A percentile compares a stretch with the other conserved stretches of the same genome.
Evolutionary conservation across 768 basidiomycete genomes (phyloP).

Genomic region (Ramaria rubella): DNA sequence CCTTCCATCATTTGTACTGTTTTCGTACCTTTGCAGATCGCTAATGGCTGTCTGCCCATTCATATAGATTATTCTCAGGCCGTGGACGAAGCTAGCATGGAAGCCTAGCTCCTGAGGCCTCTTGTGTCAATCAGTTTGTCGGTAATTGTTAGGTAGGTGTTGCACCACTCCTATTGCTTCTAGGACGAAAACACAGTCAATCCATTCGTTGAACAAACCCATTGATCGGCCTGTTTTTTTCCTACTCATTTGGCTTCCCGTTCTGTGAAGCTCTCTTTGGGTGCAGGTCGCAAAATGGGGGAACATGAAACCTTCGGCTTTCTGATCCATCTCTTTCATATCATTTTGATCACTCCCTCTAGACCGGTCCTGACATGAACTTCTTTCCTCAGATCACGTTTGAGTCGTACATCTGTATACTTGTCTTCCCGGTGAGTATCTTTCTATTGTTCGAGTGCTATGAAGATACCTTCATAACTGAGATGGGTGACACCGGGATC

Average conservation of each 20-base stretch:
- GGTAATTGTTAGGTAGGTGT: not conserved
- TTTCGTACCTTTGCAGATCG: not conserved
- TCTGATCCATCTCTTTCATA: slow-evolving; percentile 1
- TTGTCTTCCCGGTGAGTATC: too few species aligned
- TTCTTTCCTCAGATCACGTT: too few species aligned
- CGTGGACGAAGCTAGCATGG: not conserved
- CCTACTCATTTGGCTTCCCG: not conserved
- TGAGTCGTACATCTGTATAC: too few species aligned
- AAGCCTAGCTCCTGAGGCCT: not conserved
- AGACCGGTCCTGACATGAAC: too few species aligned
- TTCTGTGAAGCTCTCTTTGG: not conserved
- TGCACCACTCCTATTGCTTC: not conserved
- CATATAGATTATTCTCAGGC: not conserved
- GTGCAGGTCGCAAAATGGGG: slow-evolving; percentile 5
- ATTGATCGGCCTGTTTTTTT: not conserved
- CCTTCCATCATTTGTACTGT: not conserved
- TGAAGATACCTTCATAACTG: slow-evolving; percentile 9
- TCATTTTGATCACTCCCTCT: not conserved
- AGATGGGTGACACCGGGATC: slow-evolving; percentile 10
- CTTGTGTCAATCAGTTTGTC: not conserved
- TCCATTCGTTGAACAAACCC: slow-evolving; percentile 12
- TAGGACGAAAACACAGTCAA: slow-evolving; percentile 11
- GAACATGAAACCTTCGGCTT: slow-evolving; percentile 13
- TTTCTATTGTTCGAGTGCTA: slow-evolving; percentile 5
- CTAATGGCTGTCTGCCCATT: too few species aligned